A percentile compares a stretch with the other conserved stretches of the same genome.
Evolutionary conservation across 495 filamentous ascomycete genomes (phyloP).

Genomic region (Aspergillus heteromorphus): DNA sequence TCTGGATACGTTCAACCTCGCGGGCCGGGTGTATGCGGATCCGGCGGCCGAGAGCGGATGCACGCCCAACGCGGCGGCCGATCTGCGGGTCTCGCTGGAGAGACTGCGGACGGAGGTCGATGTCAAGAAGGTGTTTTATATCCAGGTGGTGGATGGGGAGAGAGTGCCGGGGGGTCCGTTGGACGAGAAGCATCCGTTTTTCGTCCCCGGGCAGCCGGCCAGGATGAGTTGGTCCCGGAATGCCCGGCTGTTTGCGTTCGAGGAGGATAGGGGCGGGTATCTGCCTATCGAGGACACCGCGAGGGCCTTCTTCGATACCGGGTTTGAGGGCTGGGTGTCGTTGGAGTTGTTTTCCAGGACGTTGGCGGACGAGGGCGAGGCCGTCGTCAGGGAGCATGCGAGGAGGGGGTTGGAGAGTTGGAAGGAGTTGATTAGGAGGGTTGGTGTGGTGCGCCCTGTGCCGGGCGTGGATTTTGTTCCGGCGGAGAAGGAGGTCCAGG

Average conservation of each 20-base stretch:
- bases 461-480: neutral
- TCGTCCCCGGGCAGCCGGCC: conserved; percentile 55
- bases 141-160: conserved; percentile 77
- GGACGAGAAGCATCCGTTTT: conserved; percentile 56
- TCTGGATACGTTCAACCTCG: conserved; percentile 79
- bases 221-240: conserved; percentile 82
- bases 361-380: conserved; percentile 49
- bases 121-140: conserved; percentile 66
- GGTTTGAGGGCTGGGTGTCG: conserved; percentile 73
- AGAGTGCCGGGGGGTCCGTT: conserved; percentile 51
- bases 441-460: conserved; percentile 16
- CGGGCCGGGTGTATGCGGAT: conserved; percentile 68
- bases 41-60: conserved; percentile 50
- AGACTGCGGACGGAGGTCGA: conserved; percentile 54
- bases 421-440: conserved; percentile 45
- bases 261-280: conserved; percentile 65
- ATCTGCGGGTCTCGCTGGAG: conserved; percentile 52
- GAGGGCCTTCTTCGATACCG: conserved; percentile 56
- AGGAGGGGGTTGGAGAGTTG: conserved; percentile 58
- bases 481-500: neutral
- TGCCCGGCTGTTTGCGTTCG: conserved; percentile 69
- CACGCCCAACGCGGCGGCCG: conserved; percentile 52
- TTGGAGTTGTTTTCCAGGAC: conserved; percentile 71
- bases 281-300: conserved; percentile 60
- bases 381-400: conserved; percentile 59